Base-by-base conservation (phyloP, 495 filamentous ascomycete species). In the Aspergillus nidulans region DNA sequence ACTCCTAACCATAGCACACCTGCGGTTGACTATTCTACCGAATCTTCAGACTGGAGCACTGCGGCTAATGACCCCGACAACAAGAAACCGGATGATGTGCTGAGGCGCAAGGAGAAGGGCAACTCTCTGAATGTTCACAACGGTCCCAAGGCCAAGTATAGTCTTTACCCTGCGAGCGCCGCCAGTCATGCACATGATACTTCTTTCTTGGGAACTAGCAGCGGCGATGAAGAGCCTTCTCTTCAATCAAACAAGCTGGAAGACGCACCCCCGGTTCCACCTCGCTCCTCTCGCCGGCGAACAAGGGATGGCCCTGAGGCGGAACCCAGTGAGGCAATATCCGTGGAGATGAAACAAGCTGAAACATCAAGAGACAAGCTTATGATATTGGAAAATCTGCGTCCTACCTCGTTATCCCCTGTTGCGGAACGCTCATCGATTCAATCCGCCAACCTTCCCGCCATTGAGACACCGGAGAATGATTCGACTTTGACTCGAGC, bases 191-290 rank as follows among this genome's bases (percentile, higher is more conserved):
- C 58, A 9, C 63, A 71, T 18, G 78, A 81, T 57, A 70, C 68
- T 7, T 75, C 79, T 12, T 78, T 80, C 59, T 69, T 80, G 34
- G 75, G 74, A 40, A 78, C 79, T 50, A 78, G 68, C 55, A 79
- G 74, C 55, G 80, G 77, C 41, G 77, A 78, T 49, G 79, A 81
- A 56, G 67, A 67, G 40, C 56, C 61, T 16, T 56, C 58, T 16
- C 45, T 38, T 32, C 64, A 57, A 50, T 46, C 58, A 13, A 53
- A 49, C 46, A 56, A 58, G 41, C 45, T 56, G 39, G 66, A 64
- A 41, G 48, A 45, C n/a, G 52, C 48, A 44, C 47, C 57, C 6
- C 63, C 56, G 19, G 50, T 59, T n/a, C 61, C 68, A 39, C 36
- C 36, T 1, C 36, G 36, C 36, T 39, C 36, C n/a, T 39, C 36